Conservation (phyloP, 371 early-diverging fungal species). For the Rhizopus arrhizus region DNA sequence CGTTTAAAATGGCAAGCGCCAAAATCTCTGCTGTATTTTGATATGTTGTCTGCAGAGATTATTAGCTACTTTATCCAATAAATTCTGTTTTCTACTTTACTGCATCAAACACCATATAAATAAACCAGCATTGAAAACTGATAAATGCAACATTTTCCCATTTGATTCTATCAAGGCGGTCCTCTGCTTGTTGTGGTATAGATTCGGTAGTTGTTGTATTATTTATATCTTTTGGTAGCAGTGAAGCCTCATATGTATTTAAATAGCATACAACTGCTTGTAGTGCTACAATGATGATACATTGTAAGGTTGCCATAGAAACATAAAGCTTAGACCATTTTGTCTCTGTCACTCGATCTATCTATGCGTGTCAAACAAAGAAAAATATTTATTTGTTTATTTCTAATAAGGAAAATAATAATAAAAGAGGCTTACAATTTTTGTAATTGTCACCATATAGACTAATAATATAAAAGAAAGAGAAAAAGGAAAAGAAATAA, state of each 20-base stretch:
- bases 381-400: neutral
- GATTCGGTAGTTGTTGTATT: slow-evolving; percentile 4
- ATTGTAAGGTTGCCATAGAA: slow-evolving; percentile 26
- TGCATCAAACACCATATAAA: slow-evolving; percentile 45
- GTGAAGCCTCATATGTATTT: slow-evolving; percentile 23
- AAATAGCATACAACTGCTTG: slow-evolving; percentile 28
- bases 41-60: slow-evolving; percentile 38
- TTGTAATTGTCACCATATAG: no score
- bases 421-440: neutral
- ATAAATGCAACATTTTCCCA: slow-evolving; percentile 42
- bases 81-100: slow-evolving; percentile 23
- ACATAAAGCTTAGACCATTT: slow-evolving; percentile 38
- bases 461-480: slow-evolving; percentile 1
- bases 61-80: neutral
- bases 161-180: slow-evolving; percentile 28
- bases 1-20: slow-evolving; percentile 45
- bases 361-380: neutral
- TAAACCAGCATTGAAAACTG: slow-evolving; percentile 35
- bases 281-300: slow-evolving; percentile 24
- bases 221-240: slow-evolving; percentile 16
- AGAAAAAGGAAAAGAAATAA: neutral
- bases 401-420: neutral
- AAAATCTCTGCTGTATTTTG: slow-evolving; percentile 50
- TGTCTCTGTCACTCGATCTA: slow-evolving; percentile 29
- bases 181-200: slow-evolving; percentile 20